Base-by-base conservation (phyloP, 768 basidiomycete genomes). In the Termitomyces sp. region DNA sequence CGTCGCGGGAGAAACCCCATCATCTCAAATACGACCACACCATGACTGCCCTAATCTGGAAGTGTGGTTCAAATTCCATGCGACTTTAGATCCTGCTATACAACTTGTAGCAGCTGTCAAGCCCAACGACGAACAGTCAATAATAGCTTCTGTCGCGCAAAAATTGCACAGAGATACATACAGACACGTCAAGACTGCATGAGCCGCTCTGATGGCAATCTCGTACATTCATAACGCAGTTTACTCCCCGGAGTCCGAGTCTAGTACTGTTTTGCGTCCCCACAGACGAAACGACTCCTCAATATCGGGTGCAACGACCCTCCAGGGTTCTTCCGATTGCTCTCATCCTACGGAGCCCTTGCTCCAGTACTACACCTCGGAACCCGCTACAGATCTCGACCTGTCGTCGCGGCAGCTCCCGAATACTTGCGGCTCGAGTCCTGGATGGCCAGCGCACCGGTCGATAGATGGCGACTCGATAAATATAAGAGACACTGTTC, bases 171-270 rank as follows among this genome's bases (percentile, higher is more conserved):
- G 18, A 41, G 40, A 41, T 10, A 7, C 18, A 41, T 10, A 7
- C 18, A 35, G 55, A 52, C 57, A 62, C 55, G 57, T 60, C 56
- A 61, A 50, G 52, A 43, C 62, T 67, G 63, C 52, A 67, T 66
- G 62, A 56, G 52, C 58, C 45, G 58, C 57, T 60, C 50, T 64
- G 56, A 88, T 88, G 86, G 79, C 83, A 55, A 82, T 81, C 52
- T 67, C 85, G 52, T 78, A 80, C 67, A 76, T 85, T 52, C 84
- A 86, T 69, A 79, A 83, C 63, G 73, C 79, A 33, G 65, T 83
- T 55, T 79, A 80, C 68, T 60, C 74, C 48, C 69, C 74, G 33
- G 76, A 77, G 43, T 41, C 49, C 61, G 62, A 60, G 22, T 30
- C 51, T 40, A 50, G 41, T 74, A 30, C 69, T 70, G 35, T 72